A percentile compares a stretch with the other conserved stretches of the same genome.
These are phyloP conservation scores for Ocimum tenuiflorum DNA, from an alignment of 257 asterid species.

Conservation along the genomic window DNA sequence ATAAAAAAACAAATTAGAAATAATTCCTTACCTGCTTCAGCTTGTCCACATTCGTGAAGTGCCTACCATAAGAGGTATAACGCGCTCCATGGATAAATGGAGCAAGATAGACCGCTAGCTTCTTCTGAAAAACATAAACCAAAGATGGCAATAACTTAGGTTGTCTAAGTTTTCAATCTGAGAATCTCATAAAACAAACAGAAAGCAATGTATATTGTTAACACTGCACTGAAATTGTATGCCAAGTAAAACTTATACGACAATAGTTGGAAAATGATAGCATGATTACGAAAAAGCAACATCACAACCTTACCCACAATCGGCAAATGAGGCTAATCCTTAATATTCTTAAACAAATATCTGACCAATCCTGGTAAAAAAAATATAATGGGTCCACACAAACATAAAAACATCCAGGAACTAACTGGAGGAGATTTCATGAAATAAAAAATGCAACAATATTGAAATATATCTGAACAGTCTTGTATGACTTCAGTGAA, in stretches of 20 bases:
- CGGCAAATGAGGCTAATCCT: too few relatives aligned
- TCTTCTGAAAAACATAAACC: conserved; percentile 36
- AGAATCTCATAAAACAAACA: conserved; percentile 3
- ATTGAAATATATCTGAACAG: too few relatives aligned
- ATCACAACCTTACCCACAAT: too few relatives aligned
- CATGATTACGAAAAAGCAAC: too few relatives aligned
- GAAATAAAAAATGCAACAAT: too few relatives aligned
- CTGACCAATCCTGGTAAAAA: too few relatives aligned
- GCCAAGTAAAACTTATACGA: conserved; percentile 6
- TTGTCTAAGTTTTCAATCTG: neutral
- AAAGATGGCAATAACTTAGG: conserved; percentile 8
- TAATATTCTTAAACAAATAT: too few relatives aligned
- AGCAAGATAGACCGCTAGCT: conserved; percentile 54
- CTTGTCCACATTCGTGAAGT: conserved; percentile 74
- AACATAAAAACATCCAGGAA: too few relatives aligned
- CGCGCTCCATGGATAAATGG: conserved; percentile 79
- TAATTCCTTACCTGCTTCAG: conserved; percentile 49
- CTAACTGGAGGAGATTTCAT: too few relatives aligned
- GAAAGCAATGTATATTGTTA: conserved; percentile 2
- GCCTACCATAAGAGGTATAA: conserved; percentile 93
- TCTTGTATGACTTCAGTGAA: too few relatives aligned
- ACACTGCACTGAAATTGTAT: neutral
- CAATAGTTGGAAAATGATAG: neutral
- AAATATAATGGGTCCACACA: too few relatives aligned
- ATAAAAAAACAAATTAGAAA: neutral